phyloP scores from a whole-genome alignment of 2,329 filamentous ascomycete species.

The Alternaria gansuensis region DNA sequence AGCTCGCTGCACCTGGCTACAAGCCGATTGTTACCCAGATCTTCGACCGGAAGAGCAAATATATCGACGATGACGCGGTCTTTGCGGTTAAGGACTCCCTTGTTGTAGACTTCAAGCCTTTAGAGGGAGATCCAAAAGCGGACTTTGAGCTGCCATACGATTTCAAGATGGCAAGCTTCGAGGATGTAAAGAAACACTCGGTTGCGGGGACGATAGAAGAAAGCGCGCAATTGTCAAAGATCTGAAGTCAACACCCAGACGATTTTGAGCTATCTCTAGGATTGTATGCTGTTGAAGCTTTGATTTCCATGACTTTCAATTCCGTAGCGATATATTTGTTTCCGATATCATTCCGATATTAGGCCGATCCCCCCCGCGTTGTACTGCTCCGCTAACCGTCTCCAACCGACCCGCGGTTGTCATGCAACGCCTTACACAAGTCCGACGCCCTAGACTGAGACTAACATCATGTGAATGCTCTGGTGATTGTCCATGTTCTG shows the following conservation, averaged over 20 bases:
- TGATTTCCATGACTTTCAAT: neutral
- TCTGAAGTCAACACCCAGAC: neutral
- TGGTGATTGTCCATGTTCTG: neutral
- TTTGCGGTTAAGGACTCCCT: conserved; percentile 69
- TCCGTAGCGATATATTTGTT: neutral
- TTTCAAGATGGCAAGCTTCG: conserved; percentile 55
- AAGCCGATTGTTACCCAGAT: conserved; percentile 79
- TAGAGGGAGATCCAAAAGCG: conserved; percentile 62
- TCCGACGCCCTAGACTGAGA: conserved; percentile 19
- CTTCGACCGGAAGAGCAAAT: conserved; percentile 72
- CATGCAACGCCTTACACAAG: conserved; percentile 19
- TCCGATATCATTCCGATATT: conserved; percentile 19
- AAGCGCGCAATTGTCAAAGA: conserved; percentile 24
- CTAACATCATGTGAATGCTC: conserved; percentile 16
- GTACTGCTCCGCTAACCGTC: conserved; percentile 23
- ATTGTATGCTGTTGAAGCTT: neutral
- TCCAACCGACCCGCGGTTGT: conserved; percentile 34
- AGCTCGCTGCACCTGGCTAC: conserved; percentile 66
- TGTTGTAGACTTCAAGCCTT: conserved; percentile 65
- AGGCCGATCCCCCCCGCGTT: conserved; percentile 21
- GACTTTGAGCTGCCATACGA: conserved; percentile 64
- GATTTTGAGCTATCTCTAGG: neutral
- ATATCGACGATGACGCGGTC: conserved; percentile 67
- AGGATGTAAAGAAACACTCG: conserved; percentile 45
- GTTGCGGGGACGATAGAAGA: conserved; percentile 40